phyloP scores from a whole-genome alignment of 1,139 yeast species.

The Debaryomyces udenii region DNA sequence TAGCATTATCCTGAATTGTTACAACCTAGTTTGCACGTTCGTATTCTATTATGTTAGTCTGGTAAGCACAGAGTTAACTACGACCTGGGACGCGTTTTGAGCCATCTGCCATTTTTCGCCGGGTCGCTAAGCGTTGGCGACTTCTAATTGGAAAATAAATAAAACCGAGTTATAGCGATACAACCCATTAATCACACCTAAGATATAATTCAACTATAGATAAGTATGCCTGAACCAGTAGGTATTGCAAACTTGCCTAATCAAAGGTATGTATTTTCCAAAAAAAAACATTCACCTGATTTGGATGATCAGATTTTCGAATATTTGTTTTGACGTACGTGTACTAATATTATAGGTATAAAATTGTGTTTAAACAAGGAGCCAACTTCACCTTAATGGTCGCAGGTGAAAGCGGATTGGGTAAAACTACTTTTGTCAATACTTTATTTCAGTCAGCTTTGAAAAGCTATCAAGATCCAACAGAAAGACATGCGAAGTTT shows the following conservation, averaged over 20 bases:
- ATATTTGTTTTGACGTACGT: constrained; percentile 9
- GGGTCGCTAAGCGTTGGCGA: constrained; percentile 6
- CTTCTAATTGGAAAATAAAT: constrained; percentile 7
- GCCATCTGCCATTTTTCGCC: constrained; percentile 6
- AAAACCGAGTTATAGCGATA: constrained; percentile 1
- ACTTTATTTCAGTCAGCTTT: constrained; percentile 81
- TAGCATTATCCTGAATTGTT: neutral
- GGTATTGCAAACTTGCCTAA: constrained; percentile 93
- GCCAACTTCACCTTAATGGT: constrained; percentile 92
- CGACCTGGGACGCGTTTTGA: neutral
- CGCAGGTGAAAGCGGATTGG: constrained; percentile 94
- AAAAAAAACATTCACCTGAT: neutral
- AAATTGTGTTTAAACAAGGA: constrained; percentile 85
- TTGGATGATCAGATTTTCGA: too few relatives aligned
- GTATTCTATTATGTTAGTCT: too few relatives aligned
- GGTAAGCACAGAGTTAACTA: too few relatives aligned
- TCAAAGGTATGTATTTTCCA: constrained; percentile 64
- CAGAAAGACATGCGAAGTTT: constrained; percentile 69
- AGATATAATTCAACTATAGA: constrained; percentile 1
- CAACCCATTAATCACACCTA: neutral
- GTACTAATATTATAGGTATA: constrained; percentile 54
- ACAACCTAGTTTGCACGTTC: too few relatives aligned
- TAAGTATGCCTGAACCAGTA: constrained; percentile 54
- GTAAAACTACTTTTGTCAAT: constrained; percentile 92
- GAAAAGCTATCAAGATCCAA: constrained; percentile 65